These are phyloP conservation scores for Candida nanaspora DNA, from an alignment of 805 yeast genomes.

Conservation along the genomic window DNA sequence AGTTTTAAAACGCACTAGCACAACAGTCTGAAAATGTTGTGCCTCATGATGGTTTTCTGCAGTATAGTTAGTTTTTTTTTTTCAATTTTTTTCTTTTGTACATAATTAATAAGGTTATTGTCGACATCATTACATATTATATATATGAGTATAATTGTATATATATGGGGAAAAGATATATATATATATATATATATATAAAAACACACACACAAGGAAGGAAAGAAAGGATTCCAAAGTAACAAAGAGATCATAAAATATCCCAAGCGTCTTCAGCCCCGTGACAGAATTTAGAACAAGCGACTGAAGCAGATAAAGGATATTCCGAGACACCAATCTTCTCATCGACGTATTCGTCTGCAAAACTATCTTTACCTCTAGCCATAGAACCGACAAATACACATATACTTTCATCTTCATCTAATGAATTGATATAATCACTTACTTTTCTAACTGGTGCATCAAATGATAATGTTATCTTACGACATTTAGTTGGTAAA, in stretches of 20 bases:
- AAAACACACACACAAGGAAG: no score
- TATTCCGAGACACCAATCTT: slow-evolving; percentile 93
- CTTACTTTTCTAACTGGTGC: slow-evolving; percentile 84
- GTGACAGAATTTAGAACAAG: slow-evolving; percentile 96
- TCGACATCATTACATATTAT: no score
- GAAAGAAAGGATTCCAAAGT: no score
- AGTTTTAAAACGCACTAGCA: no score
- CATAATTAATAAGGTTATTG: no score
- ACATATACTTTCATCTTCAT: slow-evolving; percentile 88
- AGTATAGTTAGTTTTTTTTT: no score
- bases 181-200: no score
- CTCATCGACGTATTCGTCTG: slow-evolving; percentile 95
- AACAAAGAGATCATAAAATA: slow-evolving; percentile 46
- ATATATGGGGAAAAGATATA: no score
- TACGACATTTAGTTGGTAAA: slow-evolving; percentile 91
- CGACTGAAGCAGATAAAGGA: slow-evolving; percentile 95
- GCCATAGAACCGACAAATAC: slow-evolving; percentile 99
- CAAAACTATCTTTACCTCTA: slow-evolving; percentile 93
- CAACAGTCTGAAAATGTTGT: no score
- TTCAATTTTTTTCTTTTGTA: no score
- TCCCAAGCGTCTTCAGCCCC: slow-evolving; percentile 99
- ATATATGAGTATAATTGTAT: no score
- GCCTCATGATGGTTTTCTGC: no score
- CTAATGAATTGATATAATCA: slow-evolving; percentile 76
- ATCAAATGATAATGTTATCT: slow-evolving; percentile 86